These are phyloP conservation scores for Vigna unguiculata DNA, from an alignment of 306 rosid species.

Conservation along the genomic window DNA sequence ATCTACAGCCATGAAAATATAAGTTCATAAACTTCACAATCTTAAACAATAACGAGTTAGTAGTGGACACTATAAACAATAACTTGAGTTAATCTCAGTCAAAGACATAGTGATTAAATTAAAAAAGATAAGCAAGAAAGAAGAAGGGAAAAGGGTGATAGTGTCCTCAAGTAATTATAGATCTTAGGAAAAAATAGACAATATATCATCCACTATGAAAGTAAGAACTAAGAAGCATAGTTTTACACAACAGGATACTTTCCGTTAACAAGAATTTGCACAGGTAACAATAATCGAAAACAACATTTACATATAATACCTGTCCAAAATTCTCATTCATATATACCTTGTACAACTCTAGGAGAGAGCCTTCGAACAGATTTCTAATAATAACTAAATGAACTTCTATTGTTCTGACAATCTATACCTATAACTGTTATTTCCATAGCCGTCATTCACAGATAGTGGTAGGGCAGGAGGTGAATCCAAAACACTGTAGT, in stretches of 20 bases:
- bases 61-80: neutral
- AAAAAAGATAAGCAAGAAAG: neutral
- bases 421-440: neutral
- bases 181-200: neutral
- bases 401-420: neutral
- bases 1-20: constrained; percentile 55
- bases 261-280: too few relatives aligned
- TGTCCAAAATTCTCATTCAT: neutral
- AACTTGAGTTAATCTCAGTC: constrained; percentile 12
- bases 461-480: neutral
- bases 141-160: neutral
- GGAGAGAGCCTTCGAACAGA: neutral
- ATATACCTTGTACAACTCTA: neutral
- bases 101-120: neutral
- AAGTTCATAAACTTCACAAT: constrained; percentile 4
- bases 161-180: neutral
- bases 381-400: neutral
- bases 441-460: neutral
- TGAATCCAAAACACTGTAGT: neutral
- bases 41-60: constrained; percentile 5
- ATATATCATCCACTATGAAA: neutral
- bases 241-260: neutral
- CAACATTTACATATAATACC: neutral
- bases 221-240: neutral
- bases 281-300: too few relatives aligned